Percentiles rank a stretch among this genome's conserved stretches.
These are phyloP conservation scores for Claviceps humidiphila DNA, from an alignment of 2,329 filamentous ascomycete species.

Conservation along the genomic window DNA sequence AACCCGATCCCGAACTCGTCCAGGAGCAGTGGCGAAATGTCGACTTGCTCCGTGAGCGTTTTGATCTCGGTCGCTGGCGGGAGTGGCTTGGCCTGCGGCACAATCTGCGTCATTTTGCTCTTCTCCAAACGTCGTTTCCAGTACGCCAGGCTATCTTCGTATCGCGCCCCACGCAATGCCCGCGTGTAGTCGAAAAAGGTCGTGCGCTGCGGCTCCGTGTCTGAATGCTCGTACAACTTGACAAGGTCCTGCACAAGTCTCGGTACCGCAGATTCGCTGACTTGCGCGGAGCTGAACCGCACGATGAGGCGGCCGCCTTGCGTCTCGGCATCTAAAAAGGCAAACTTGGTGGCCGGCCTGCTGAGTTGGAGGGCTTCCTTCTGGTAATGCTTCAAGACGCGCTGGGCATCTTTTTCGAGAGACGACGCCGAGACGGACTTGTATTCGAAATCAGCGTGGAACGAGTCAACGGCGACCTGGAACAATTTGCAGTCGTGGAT, in stretches of 20 bases:
- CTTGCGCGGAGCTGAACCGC: constrained; percentile 35
- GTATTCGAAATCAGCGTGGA: constrained; percentile 29
- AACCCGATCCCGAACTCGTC: constrained; percentile 32
- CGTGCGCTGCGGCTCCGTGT: constrained; percentile 21
- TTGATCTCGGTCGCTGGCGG: constrained; percentile 24
- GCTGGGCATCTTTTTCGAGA: constrained; percentile 25
- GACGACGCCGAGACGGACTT: constrained; percentile 27
- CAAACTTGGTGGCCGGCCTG: constrained; percentile 34
- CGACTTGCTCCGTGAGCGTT: constrained; percentile 26
- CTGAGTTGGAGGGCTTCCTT: constrained; percentile 24
- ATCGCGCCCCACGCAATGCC: constrained; percentile 22
- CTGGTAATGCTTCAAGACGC: constrained; percentile 31
- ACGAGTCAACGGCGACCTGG: constrained; percentile 32
- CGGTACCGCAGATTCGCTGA: constrained; percentile 32
- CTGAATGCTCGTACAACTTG: constrained; percentile 28
- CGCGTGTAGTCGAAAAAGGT: constrained; percentile 36
- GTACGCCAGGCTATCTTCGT: constrained; percentile 27
- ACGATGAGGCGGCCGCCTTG: constrained; percentile 35
- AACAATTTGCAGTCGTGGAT: constrained; percentile 31
- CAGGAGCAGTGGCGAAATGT: constrained; percentile 22
- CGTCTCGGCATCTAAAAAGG: constrained; percentile 34
- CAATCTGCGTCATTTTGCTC: constrained; percentile 32
- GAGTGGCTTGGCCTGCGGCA: constrained; percentile 28
- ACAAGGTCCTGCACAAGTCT: constrained; percentile 35
- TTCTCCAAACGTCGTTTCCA: constrained; percentile 33